A percentile compares a stretch with the other conserved stretches of the same genome.
These are phyloP conservation scores for Boletus tylopilopsis DNA, from an alignment of 768 basidiomycete species.

Conservation along the genomic window DNA sequence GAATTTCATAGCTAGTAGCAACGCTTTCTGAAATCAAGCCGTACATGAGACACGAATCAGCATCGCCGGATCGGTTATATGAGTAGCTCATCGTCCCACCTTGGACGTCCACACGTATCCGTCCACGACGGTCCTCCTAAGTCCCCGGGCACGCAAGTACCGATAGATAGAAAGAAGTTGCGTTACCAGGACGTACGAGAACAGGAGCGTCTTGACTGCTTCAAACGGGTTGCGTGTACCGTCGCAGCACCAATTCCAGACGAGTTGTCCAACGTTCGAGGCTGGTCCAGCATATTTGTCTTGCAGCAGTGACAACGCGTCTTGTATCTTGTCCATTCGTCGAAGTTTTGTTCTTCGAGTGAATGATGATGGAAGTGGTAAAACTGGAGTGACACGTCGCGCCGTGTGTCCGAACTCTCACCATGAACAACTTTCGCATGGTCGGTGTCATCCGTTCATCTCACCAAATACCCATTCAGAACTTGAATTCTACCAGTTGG, in stretches of 20 bases:
- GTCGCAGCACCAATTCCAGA: slow-evolving; percentile 15
- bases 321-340: slow-evolving; percentile 7
- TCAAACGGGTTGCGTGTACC: slow-evolving; percentile 23
- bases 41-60: not conserved
- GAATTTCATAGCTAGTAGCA: slow-evolving; percentile 56
- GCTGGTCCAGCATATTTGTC: not conserved
- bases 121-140: slow-evolving; percentile 25
- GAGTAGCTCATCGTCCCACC: too few species aligned
- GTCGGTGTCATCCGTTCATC: slow-evolving; percentile 30
- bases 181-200: slow-evolving; percentile 31
- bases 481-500: slow-evolving; percentile 36
- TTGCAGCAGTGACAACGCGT: slow-evolving; percentile 9
- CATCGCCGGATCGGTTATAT: too few species aligned
- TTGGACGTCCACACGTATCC: slow-evolving; percentile 28
- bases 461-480: too few species aligned
- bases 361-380: too few species aligned
- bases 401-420: too few species aligned
- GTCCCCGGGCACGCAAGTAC: slow-evolving; percentile 38
- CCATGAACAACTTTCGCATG: slow-evolving; percentile 53
- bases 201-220: slow-evolving; percentile 30
- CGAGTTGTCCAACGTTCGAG: not conserved
- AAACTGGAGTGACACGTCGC: too few species aligned
- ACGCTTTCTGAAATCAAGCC: slow-evolving; percentile 38
- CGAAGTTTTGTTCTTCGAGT: too few species aligned
- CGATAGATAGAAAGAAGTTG: slow-evolving; percentile 27